Evolutionary conservation across 352 stramenopile genomes (phyloP).

Genomic region (Phytopythium cucurbitacearum): DNA sequence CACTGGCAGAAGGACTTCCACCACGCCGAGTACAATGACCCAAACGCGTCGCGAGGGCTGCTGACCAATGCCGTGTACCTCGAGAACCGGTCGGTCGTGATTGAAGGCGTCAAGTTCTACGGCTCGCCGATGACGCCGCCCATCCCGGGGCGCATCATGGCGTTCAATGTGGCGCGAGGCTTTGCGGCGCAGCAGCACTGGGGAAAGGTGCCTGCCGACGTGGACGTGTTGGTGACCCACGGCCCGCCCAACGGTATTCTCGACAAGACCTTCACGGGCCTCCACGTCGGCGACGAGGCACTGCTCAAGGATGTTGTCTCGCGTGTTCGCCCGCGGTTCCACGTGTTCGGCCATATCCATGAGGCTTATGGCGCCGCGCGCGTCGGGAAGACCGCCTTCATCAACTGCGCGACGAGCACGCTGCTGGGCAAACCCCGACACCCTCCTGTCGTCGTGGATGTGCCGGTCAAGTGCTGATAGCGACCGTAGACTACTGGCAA

Average conservation of each 20-base stretch:
- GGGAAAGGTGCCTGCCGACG: slow-evolving; percentile 58
- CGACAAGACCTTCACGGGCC: slow-evolving; percentile 60
- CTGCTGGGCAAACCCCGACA: slow-evolving; percentile 55
- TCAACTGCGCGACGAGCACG: slow-evolving; percentile 86
- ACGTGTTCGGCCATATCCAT: slow-evolving; percentile 93
- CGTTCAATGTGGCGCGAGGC: slow-evolving; percentile 67
- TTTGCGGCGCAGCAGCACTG: slow-evolving; percentile 65
- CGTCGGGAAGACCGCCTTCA: slow-evolving; percentile 78
- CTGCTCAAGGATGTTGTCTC: slow-evolving; percentile 81
- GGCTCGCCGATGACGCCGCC: slow-evolving; percentile 73
- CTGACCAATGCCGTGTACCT: slow-evolving; percentile 76
- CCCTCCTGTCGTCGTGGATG: slow-evolving; percentile 70
- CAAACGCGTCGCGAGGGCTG: slow-evolving; percentile 33
- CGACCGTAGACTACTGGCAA: background rate
- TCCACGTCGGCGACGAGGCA: slow-evolving; percentile 73
- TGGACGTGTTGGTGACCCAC: slow-evolving; percentile 90
- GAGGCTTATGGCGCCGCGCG: slow-evolving; percentile 78
- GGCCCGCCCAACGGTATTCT: slow-evolving; percentile 83
- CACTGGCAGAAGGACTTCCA: slow-evolving; percentile 60
- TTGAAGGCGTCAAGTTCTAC: slow-evolving; percentile 74
- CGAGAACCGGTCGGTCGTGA: slow-evolving; percentile 62
- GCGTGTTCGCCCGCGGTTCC: slow-evolving; percentile 71
- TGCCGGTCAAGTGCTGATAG: slow-evolving; percentile 48
- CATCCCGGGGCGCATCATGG: slow-evolving; percentile 60
- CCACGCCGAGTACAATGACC: slow-evolving; percentile 65